These are phyloP conservation scores for Chlorella sp. DNA, from an alignment of 139 green algal species.

Conservation along the genomic window DNA sequence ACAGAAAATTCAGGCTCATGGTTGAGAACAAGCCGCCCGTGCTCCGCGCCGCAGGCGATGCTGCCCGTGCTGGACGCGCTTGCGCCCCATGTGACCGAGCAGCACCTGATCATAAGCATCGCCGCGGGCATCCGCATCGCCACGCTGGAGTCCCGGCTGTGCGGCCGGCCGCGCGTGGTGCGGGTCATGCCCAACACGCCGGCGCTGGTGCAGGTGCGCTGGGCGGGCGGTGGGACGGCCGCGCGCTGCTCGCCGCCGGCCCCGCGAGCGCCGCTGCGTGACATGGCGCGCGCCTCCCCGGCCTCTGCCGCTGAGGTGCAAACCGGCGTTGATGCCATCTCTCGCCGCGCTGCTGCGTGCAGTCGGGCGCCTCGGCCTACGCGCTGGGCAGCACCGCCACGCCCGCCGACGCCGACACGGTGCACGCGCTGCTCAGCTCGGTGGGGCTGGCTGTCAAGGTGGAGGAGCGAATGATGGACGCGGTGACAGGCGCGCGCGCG, in stretches of 20 bases:
- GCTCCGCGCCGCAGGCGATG: slow-evolving; percentile 72
- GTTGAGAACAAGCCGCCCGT: not conserved
- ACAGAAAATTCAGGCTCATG: too few relatives aligned
- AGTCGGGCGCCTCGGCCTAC: slow-evolving; percentile 18
- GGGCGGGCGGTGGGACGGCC: not conserved
- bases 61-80: slow-evolving; percentile 54
- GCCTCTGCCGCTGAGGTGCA: not conserved
- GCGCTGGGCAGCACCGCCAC: slow-evolving; percentile 51
- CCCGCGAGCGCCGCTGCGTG: not conserved
- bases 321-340: not conserved
- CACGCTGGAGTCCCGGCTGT: slow-evolving; percentile 26
- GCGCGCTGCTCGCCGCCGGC: not conserved
- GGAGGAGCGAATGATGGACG: slow-evolving; percentile 58
- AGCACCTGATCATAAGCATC: slow-evolving; percentile 66
- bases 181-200: slow-evolving; percentile 99
- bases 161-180: slow-evolving; percentile 60
- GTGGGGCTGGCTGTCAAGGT: slow-evolving; percentile 13
- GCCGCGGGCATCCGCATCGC: slow-evolving; percentile 87
- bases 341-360: not conserved
- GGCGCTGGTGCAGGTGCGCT: slow-evolving; percentile 85
- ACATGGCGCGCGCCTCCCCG: not conserved
- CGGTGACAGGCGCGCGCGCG: slow-evolving; percentile 78
- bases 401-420: slow-evolving; percentile 61
- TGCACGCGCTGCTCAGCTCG: slow-evolving; percentile 66
- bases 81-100: slow-evolving; percentile 39